phyloP scores from a whole-genome alignment of 2,329 filamentous ascomycete genomes.

The Coleophoma crateriformis region DNA sequence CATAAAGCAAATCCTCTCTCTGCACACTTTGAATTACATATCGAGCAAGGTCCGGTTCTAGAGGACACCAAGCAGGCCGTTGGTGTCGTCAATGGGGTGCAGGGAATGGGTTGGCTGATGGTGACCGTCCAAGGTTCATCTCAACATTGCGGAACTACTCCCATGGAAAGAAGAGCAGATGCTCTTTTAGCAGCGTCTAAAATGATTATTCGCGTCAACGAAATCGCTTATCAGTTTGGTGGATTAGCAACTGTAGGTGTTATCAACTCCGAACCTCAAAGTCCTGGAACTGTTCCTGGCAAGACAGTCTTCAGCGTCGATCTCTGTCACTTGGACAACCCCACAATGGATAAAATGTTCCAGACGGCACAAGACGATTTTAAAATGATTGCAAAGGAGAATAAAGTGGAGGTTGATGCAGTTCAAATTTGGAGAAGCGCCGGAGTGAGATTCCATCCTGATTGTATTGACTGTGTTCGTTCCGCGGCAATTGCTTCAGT shows the following conservation, averaged over 20 bases:
- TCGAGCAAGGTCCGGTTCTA: slow-evolving; percentile 70
- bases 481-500: not conserved
- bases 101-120: slow-evolving; percentile 69
- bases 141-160: not conserved
- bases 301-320: not conserved
- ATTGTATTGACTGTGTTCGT: not conserved
- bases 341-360: not conserved
- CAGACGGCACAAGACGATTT: not conserved
- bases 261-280: not conserved
- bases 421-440: not conserved
- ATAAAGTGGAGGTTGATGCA: not conserved
- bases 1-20: slow-evolving; percentile 56
- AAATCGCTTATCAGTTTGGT: not conserved
- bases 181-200: not conserved
- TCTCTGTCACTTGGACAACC: not conserved
- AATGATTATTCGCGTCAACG: not conserved
- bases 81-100: slow-evolving; percentile 64
- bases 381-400: not conserved
- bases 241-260: not conserved
- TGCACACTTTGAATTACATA: slow-evolving; percentile 75
- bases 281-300: not conserved
- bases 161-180: not conserved
- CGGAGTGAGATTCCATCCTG: not conserved
- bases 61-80: slow-evolving; percentile 56
- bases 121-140: slow-evolving; percentile 45